A percentile compares a stretch with the other conserved stretches of the same genome.
Evolutionary conservation across 2,329 filamentous ascomycete species (phyloP).

Genomic region (Hypomyces perniciosus): DNA sequence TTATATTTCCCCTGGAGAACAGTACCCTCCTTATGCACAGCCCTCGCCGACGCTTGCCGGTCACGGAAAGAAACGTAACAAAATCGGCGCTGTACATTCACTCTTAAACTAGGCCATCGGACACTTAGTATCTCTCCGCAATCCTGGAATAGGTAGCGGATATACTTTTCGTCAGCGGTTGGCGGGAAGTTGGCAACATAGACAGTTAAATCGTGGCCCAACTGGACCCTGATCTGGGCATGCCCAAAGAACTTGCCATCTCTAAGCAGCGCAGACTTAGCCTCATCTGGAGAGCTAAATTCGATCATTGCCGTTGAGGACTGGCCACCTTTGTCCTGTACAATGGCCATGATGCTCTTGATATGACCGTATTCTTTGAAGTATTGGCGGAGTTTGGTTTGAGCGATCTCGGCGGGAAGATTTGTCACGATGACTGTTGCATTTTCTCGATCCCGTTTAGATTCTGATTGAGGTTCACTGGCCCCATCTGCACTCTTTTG

Average conservation of each 20-base stretch:
- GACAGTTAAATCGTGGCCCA: slow-evolving; percentile 73
- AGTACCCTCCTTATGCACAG: slow-evolving; percentile 66
- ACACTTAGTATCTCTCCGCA: slow-evolving; percentile 81
- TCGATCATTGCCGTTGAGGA: slow-evolving; percentile 73
- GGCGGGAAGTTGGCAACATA: slow-evolving; percentile 90
- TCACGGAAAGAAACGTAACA: slow-evolving; percentile 90
- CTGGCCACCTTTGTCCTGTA: slow-evolving; percentile 54
- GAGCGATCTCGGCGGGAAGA: slow-evolving; percentile 62
- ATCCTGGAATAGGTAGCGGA: slow-evolving; percentile 61
- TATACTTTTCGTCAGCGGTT: slow-evolving; percentile 62
- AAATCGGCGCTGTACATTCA: slow-evolving; percentile 82
- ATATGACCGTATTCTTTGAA: slow-evolving; percentile 87
- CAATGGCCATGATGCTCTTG: slow-evolving; percentile 62
- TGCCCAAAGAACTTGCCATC: slow-evolving; percentile 75
- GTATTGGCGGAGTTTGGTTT: slow-evolving; percentile 75
- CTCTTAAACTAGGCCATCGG: slow-evolving; percentile 86
- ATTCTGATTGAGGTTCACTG: slow-evolving; percentile 27
- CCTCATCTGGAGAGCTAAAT: slow-evolving; percentile 75
- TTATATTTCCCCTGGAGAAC: slow-evolving; percentile 61
- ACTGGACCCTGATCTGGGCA: slow-evolving; percentile 64
- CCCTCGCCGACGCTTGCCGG: slow-evolving; percentile 60
- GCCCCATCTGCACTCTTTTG: slow-evolving; percentile 43
- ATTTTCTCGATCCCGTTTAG: slow-evolving; percentile 84
- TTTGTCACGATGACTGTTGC: slow-evolving; percentile 77
- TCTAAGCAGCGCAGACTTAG: slow-evolving; percentile 70